Percentiles rank a stretch among this genome's conserved stretches.
These are phyloP conservation scores for Quercus phellos DNA, from an alignment of 331 rosid species.

Conservation along the genomic window DNA sequence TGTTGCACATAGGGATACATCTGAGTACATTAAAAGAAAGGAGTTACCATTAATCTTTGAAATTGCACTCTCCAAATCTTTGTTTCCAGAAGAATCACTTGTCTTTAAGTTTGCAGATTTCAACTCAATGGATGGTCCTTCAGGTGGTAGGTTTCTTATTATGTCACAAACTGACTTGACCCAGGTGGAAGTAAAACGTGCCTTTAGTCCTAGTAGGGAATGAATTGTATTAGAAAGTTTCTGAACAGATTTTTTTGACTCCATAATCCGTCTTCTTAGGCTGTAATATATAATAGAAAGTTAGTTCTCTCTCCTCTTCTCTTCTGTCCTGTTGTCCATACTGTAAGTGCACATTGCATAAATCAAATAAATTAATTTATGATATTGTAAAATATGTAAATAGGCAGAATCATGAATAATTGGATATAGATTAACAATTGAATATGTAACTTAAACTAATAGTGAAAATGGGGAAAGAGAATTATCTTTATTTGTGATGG, in stretches of 20 bases:
- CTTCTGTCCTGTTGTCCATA: background rate
- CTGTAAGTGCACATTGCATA: background rate
- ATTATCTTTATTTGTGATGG: too few relatives aligned
- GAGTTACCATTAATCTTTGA: slow-evolving; percentile 26
- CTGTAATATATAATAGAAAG: background rate
- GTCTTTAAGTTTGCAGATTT: background rate
- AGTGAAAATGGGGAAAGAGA: too few relatives aligned
- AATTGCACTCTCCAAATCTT: slow-evolving; percentile 11
- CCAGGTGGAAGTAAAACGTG: slow-evolving; percentile 37
- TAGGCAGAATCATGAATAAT: background rate
- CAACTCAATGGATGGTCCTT: background rate
- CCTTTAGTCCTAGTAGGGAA: slow-evolving; percentile 28
- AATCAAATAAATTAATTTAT: background rate
- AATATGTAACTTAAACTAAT: too few relatives aligned
- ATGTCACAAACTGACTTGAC: slow-evolving; percentile 33
- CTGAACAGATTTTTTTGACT: slow-evolving; percentile 26
- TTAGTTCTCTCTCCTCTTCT: background rate
- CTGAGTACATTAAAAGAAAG: background rate
- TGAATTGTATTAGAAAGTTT: slow-evolving; percentile 32
- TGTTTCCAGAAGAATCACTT: background rate
- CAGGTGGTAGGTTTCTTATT: slow-evolving; percentile 18
- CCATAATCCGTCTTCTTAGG: slow-evolving; percentile 20
- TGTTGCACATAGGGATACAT: background rate
- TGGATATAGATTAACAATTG: too few relatives aligned
- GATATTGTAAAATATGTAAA: background rate